Evolutionary conservation across 768 basidiomycete species (phyloP).

Genomic region (Amanita polypyramis): DNA sequence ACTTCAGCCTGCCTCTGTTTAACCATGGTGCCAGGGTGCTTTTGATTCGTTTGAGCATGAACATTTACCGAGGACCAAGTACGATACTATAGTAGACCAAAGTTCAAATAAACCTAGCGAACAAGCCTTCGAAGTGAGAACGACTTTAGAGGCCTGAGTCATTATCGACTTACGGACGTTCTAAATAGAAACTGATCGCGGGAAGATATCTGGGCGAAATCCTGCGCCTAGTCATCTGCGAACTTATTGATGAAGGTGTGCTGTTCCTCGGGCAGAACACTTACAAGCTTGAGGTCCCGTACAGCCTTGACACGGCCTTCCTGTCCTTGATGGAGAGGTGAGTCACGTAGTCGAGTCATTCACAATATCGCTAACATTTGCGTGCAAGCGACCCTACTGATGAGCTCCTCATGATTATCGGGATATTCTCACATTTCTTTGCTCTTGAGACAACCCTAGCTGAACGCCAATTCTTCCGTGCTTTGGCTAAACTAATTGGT

Average conservation of each 20-base stretch:
- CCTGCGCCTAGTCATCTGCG: slow-evolving; percentile 86
- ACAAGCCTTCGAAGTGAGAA: slow-evolving; percentile 77
- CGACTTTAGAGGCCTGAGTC: not conserved
- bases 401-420: slow-evolving; percentile 92
- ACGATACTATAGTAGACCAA: slow-evolving; percentile 87
- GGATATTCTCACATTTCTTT: slow-evolving; percentile 96
- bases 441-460: slow-evolving; percentile 92
- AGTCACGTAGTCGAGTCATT: slow-evolving; percentile 6
- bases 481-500: slow-evolving; percentile 83
- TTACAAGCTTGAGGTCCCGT: slow-evolving; percentile 93
- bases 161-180: not conserved
- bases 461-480: slow-evolving; percentile 95
- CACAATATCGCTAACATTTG: not conserved
- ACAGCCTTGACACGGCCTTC: slow-evolving; percentile 94
- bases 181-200: slow-evolving; percentile 79
- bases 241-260: slow-evolving; percentile 93
- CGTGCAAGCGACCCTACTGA: slow-evolving; percentile 80
- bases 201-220: slow-evolving; percentile 96
- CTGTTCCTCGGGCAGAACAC: slow-evolving; percentile 98
- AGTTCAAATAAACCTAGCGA: slow-evolving; percentile 94
- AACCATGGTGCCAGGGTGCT: slow-evolving; percentile 52
- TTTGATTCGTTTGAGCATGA: slow-evolving; percentile 96
- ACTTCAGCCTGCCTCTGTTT: not conserved
- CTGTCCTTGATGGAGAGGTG: slow-evolving; percentile 94
- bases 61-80: slow-evolving; percentile 90